Base-by-base conservation (phyloP, 345 rosid species). In the Theobroma cacao region DNA sequence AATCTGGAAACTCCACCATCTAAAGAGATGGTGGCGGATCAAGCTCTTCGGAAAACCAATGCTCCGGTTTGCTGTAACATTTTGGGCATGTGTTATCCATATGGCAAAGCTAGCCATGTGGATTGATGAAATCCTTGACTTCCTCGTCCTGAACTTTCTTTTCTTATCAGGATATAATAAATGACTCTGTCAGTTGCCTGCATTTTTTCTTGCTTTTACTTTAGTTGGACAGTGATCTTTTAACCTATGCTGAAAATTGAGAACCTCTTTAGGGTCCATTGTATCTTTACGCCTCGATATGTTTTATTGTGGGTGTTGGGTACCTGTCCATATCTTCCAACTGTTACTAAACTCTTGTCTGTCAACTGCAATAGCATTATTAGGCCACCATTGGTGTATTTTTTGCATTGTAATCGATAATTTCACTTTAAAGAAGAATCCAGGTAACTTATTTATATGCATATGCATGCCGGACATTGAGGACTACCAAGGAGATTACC, bases 351-450 rank as follows among this genome's bases (percentile, higher is more conserved):
- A 60, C 74, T 76, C 77, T 77, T 68, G 13, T 55, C 6, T 77
- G 81, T 79, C 86, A 83, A 80, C 81, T 66, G 76, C 79, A 74
- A 77, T 26, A 74, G 81, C 76, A 68, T 52, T 74, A 68, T 61
- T 74, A 73, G 67, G 65, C 67, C 64, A 58, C 81, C 75, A 68
- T 76, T 70, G 26, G 9, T 70, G 15, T 28, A 30, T 47, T 48
- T 69, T 15, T 48, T 70, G 4, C 52, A 67, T 47, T 45, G 5
- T 45, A 17, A 15, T 14, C 74, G 38, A 28, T 45, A 43, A 17
- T 70, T 70, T 48, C 17, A 70, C 17, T 30, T 30, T 17, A 8
- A 48, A 65, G 22, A 48, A 48, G 18, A 50, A 48, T 17, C 28
- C 59, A 41, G 18, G 9, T 6, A 26, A 12, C 13, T 43, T 65